Conservation (phyloP, 139 green algal species). For the Haematococcus lacustris region DNA sequence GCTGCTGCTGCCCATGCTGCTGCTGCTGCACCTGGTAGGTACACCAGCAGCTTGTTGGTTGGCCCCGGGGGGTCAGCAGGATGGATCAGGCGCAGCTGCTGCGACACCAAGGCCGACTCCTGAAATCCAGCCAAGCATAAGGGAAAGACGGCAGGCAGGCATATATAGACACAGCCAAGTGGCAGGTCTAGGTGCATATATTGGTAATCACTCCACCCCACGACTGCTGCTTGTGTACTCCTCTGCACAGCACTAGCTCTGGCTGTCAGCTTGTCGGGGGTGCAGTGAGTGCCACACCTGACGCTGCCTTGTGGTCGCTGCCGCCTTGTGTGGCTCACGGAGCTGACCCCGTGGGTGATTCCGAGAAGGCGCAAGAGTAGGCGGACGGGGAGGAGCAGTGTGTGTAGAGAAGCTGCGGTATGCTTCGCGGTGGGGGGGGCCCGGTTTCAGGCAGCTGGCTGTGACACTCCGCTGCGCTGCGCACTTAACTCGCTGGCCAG, state of each 20-base stretch:
- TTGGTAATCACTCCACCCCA: background rate
- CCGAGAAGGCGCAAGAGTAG: too few relatives aligned
- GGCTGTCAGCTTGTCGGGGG: background rate
- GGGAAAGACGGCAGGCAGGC: too few relatives aligned
- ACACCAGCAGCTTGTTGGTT: slow-evolving; percentile 34
- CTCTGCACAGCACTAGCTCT: background rate
- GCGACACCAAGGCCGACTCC: background rate
- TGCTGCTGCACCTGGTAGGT: slow-evolving; percentile 40
- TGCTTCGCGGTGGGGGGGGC: background rate
- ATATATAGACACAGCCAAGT: background rate
- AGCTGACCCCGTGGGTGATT: too few relatives aligned
- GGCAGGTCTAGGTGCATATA: background rate
- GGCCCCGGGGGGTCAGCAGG: slow-evolving; percentile 15
- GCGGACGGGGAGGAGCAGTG: background rate
- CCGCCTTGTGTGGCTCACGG: too few relatives aligned
- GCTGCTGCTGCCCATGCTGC: too few relatives aligned
- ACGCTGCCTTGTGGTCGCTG: too few relatives aligned
- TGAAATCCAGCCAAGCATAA: background rate
- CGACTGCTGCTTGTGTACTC: background rate
- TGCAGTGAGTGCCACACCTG: background rate
- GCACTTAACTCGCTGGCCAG: background rate
- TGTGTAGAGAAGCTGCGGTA: background rate
- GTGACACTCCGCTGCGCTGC: too few relatives aligned
- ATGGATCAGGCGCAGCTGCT: slow-evolving; percentile 24
- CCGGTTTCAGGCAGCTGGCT: background rate